Conservation (phyloP, 108 stramenopile species). For the Mayamaea pseudoterrestris region DNA sequence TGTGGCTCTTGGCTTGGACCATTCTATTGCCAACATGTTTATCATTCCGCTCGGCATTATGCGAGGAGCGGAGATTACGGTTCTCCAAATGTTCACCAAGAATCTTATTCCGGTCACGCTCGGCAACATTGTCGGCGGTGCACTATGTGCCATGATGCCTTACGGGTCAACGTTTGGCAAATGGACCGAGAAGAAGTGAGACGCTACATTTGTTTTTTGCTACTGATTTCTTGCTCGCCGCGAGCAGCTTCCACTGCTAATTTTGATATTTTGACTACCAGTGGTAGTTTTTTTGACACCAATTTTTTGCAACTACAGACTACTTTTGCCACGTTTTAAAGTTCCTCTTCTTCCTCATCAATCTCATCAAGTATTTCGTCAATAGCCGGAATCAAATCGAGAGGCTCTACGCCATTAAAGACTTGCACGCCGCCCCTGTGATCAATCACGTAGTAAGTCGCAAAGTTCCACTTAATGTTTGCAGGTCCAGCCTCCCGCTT, state of each 20-base stretch:
- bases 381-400: constrained; percentile 30
- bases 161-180: constrained; percentile 60
- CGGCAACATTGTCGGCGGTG: constrained; percentile 93
- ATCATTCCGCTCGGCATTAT: constrained; percentile 91
- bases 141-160: constrained; percentile 72
- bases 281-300: background rate
- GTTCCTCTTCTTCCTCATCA: constrained; percentile 8
- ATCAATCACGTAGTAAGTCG: constrained; percentile 56
- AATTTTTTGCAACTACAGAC: no score
- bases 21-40: constrained; percentile 97
- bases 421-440: constrained; percentile 33
- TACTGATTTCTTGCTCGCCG: no score
- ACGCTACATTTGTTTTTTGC: no score
- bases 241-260: no score
- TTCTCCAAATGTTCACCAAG: constrained; percentile 56
- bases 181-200: constrained; percentile 67
- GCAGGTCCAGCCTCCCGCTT: constrained; percentile 47
- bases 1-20: constrained; percentile 86
- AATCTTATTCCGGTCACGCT: constrained; percentile 89
- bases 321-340: no score
- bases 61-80: constrained; percentile 80
- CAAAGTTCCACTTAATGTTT: constrained; percentile 68
- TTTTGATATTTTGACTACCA: background rate
- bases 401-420: constrained; percentile 54
- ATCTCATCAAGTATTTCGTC: constrained; percentile 21